phyloP scores from a whole-genome alignment of 768 basidiomycete species.

The Leccinum longicurvipes region DNA sequence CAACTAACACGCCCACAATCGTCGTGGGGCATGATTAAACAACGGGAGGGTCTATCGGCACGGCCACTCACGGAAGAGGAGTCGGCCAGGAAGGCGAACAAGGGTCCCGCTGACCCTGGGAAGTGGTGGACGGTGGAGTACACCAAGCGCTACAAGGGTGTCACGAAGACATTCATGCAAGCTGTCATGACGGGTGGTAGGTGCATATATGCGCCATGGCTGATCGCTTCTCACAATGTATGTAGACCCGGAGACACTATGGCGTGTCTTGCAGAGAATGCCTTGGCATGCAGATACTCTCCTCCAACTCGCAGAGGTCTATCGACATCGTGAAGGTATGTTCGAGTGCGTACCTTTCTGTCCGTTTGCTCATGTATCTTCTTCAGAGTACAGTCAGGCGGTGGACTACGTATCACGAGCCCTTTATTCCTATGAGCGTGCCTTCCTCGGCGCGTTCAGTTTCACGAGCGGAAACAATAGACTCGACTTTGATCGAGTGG shows the following conservation, averaged over 20 bases:
- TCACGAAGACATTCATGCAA: conserved; percentile 77
- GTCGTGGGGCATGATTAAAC: conserved; percentile 69
- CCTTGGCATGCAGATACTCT: conserved; percentile 95
- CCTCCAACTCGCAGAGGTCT: conserved; percentile 26
- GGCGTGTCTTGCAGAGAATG: conserved; percentile 66
- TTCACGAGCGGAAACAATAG: conserved; percentile 79
- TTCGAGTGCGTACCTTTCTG: background rate
- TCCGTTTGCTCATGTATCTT: background rate
- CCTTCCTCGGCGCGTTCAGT: conserved; percentile 83
- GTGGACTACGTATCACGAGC: conserved; percentile 91
- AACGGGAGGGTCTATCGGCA: conserved; percentile 71
- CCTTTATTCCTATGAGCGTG: conserved; percentile 88
- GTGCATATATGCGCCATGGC: conserved; percentile 19
- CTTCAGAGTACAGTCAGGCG: conserved; percentile 73
- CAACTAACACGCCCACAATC: conserved; percentile 74
- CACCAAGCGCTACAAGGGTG: conserved; percentile 76
- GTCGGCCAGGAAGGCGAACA: conserved; percentile 40
- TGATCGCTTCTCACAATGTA: background rate
- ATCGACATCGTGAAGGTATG: conserved; percentile 79
- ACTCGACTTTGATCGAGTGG: conserved; percentile 86
- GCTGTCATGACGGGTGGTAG: conserved; percentile 79
- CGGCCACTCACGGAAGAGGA: conserved; percentile 58
- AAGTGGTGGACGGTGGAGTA: conserved; percentile 91
- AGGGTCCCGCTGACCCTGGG: conserved; percentile 48
- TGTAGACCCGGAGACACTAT: conserved; percentile 78